These are phyloP conservation scores for Cucurbita argyrosperma DNA, from an alignment of 306 rosid genomes.

Conservation along the genomic window DNA sequence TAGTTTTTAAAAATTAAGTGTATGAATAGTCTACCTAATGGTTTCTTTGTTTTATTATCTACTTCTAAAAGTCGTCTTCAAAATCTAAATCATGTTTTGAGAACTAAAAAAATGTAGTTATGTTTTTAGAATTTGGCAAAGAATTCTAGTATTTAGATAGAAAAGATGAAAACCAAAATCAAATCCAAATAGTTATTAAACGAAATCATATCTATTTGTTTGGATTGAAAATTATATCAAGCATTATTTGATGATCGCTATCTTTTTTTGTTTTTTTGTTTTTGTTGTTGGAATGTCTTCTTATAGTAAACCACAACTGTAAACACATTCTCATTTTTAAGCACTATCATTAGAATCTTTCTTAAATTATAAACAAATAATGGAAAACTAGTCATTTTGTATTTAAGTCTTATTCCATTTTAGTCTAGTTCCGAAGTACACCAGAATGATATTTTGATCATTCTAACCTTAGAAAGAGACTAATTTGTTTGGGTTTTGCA, in stretches of 20 bases:
- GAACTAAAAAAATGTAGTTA: too few relatives aligned
- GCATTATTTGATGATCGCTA: not conserved
- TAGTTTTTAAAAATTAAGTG: not conserved
- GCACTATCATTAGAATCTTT: not conserved
- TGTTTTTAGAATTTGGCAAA: too few relatives aligned
- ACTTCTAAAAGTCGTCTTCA: too few relatives aligned
- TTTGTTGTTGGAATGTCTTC: too few relatives aligned
- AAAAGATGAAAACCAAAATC: too few relatives aligned
- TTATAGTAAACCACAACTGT: not conserved
- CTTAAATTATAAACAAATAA: not conserved
- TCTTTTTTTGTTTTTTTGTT: too few relatives aligned
- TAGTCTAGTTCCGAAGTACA: not conserved
- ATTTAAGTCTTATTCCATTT: not conserved
- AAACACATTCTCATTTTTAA: not conserved
- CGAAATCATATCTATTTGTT: too few relatives aligned
- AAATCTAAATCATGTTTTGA: not conserved
- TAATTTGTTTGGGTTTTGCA: slow-evolving; percentile 22
- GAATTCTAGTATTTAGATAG: too few relatives aligned
- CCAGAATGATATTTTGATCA: not conserved
- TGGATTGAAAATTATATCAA: not conserved
- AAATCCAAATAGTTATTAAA: not conserved
- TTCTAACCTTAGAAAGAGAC: not conserved
- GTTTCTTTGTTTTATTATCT: too few relatives aligned
- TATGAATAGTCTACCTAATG: not conserved
- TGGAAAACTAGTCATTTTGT: not conserved